Evolutionary conservation across 1,139 yeast genomes (phyloP).

Genomic region (Blastobotrys apis): DNA sequence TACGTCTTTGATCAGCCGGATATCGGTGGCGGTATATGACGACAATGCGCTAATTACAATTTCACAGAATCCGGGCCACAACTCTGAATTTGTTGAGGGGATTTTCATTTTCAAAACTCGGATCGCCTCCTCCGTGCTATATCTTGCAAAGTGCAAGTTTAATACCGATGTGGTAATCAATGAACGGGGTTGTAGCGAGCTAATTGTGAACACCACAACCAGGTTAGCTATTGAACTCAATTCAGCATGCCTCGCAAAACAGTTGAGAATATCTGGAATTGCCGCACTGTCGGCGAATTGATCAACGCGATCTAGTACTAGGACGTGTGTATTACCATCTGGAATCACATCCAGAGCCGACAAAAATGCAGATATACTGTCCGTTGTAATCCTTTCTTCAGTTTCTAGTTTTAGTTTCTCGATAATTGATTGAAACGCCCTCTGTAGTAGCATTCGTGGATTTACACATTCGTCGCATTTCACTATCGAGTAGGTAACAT

Average conservation of each 20-base stretch:
- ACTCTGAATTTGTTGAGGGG: conserved; percentile 32
- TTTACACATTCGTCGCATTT: conserved; percentile 37
- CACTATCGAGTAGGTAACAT: conserved; percentile 28
- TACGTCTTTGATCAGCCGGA: conserved; percentile 43
- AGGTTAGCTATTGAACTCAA: conserved; percentile 29
- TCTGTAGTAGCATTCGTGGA: conserved; percentile 35
- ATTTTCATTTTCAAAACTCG: conserved; percentile 34
- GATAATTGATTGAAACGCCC: conserved; percentile 32
- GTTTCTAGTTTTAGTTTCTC: conserved; percentile 9
- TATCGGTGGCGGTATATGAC: conserved; percentile 53
- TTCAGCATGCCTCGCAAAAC: conserved; percentile 49
- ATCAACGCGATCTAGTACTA: conserved; percentile 59
- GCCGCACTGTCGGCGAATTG: conserved; percentile 43
- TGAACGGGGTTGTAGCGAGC: conserved; percentile 44
- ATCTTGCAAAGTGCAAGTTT: conserved; percentile 46
- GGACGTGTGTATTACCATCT: conserved; percentile 40
- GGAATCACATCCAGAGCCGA: background rate
- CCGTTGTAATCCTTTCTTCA: background rate
- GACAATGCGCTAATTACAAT: conserved; percentile 50
- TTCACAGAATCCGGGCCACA: conserved; percentile 49
- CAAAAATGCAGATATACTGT: conserved; percentile 6
- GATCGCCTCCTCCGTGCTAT: conserved; percentile 42
- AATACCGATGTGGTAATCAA: conserved; percentile 49
- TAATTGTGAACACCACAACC: conserved; percentile 36
- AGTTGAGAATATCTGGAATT: conserved; percentile 39